Conservation (phyloP, 139 green algal species). For the Closterium sp. region DNA sequence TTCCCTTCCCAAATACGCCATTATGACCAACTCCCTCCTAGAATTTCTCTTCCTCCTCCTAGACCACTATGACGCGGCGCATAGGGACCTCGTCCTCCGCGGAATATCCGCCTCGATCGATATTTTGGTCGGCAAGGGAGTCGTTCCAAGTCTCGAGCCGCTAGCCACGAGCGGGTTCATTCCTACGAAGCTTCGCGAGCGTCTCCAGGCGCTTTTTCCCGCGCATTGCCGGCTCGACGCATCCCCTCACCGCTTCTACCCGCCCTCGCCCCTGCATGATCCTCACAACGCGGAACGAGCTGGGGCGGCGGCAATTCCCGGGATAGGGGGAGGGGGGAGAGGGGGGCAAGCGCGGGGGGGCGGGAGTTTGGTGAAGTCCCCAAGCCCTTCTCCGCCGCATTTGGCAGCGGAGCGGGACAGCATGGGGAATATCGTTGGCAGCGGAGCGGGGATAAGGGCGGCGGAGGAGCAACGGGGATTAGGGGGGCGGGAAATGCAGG, state of each 20-base stretch:
- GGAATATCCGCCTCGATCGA: slow-evolving; percentile 23
- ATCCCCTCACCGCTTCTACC: neutral
- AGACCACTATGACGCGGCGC: slow-evolving; percentile 30
- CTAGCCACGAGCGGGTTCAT: slow-evolving; percentile 14
- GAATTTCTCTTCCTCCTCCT: slow-evolving; percentile 49
- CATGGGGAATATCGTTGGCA: neutral
- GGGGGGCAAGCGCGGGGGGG: neutral
- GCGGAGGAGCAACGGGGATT: neutral
- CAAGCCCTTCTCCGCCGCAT: neutral
- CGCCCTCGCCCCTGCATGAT: neutral
- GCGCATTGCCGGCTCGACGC: slow-evolving; percentile 6
- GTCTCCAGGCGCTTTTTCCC: slow-evolving; percentile 23
- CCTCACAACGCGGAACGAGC: neutral
- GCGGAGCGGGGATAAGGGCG: neutral
- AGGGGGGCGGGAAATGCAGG: neutral
- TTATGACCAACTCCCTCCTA: slow-evolving; percentile 44
- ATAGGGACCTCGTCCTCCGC: slow-evolving; percentile 29
- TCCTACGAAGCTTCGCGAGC: slow-evolving; percentile 21
- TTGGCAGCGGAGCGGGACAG: neutral
- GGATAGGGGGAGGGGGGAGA: neutral
- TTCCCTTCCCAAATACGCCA: slow-evolving; percentile 53
- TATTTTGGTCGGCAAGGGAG: slow-evolving; percentile 31
- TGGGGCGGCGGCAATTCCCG: neutral
- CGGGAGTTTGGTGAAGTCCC: slow-evolving; percentile 1
- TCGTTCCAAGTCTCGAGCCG: slow-evolving; percentile 43